phyloP scores from a whole-genome alignment of 2,329 filamentous ascomycete species.

The Corynespora cassiicola region DNA sequence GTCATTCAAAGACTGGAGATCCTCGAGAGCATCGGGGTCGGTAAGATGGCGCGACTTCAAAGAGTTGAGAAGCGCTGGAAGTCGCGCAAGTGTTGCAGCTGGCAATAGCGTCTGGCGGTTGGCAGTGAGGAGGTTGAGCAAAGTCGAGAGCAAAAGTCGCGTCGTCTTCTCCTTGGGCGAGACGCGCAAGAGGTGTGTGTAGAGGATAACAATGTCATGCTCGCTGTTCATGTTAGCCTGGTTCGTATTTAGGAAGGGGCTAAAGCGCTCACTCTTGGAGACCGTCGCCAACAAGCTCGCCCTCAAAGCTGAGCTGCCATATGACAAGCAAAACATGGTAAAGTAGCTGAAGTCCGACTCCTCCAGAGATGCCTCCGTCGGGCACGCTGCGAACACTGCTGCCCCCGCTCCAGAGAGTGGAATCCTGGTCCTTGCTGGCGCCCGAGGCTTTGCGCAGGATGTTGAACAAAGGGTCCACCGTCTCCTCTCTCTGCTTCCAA shows the following conservation, averaged over 20 bases:
- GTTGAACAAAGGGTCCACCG: conserved; percentile 78
- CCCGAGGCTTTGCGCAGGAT: conserved; percentile 80
- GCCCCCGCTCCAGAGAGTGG: conserved; percentile 59
- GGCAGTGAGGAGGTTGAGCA: conserved; percentile 83
- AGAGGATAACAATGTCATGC: conserved; percentile 89
- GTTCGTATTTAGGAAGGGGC: conserved; percentile 13
- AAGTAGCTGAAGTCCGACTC: conserved; percentile 88
- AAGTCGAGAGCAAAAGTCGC: conserved; percentile 84
- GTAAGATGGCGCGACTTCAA: conserved; percentile 60
- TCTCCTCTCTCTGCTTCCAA: conserved; percentile 90
- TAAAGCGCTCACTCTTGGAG: conserved; percentile 77
- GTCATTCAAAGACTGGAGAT: conserved; percentile 53
- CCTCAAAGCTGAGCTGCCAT: conserved; percentile 97
- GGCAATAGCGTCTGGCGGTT: conserved; percentile 75
- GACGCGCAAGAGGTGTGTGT: conserved; percentile 87
- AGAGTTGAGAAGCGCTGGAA: conserved; percentile 69
- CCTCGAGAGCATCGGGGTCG: conserved; percentile 60
- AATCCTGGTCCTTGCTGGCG: conserved; percentile 72
- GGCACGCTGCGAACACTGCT: conserved; percentile 68
- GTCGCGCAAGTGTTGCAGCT: conserved; percentile 82
- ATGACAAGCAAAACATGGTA: conserved; percentile 93
- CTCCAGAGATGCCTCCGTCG: conserved; percentile 69
- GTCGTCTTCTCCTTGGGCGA: conserved; percentile 99
- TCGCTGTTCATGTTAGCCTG: conserved; percentile 64
- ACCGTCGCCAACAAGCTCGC: conserved; percentile 72